Percentiles rank a stretch among this genome's conserved stretches.
Conservation (phyloP, 176 grass and related monocot species). For the Carex pumila region DNA sequence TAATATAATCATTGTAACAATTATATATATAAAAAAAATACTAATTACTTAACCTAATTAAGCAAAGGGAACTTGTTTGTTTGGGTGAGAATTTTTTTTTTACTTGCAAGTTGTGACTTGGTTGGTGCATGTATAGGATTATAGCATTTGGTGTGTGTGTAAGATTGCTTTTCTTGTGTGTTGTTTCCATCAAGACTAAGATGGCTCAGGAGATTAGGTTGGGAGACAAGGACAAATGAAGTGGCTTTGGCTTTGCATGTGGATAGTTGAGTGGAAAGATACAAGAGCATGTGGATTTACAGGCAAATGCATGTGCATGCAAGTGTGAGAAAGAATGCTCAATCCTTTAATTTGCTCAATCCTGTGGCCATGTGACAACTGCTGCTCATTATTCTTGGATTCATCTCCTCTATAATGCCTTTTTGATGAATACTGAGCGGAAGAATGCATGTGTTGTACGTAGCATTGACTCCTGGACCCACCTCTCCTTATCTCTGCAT, state of each 20-base stretch:
- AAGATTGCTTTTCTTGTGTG: background rate
- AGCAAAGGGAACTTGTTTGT: background rate
- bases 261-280: constrained; percentile 15
- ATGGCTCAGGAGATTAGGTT: background rate
- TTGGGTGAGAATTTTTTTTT: constrained; percentile 3
- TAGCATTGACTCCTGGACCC: constrained; percentile 1
- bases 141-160: constrained; percentile 1
- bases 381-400: constrained; percentile 15
- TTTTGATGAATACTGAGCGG: constrained; percentile 12
- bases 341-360: background rate
- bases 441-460: constrained; percentile 4
- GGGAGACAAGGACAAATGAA: background rate
- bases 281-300: constrained; percentile 11
- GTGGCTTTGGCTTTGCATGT: background rate
- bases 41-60: constrained; percentile 10
- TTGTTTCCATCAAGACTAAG: constrained; percentile 17
- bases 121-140: background rate
- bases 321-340: constrained; percentile 3
- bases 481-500: background rate
- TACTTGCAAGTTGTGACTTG: background rate
- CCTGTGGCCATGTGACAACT: constrained; percentile 20
- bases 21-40: background rate
- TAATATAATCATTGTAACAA: constrained; percentile 12
- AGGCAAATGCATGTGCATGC: constrained; percentile 22
- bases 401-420: background rate